Percentiles rank a stretch among this genome's conserved stretches.
phyloP scores from a whole-genome alignment of 2,329 filamentous ascomycete species.

The Sporothrix variecibatus region DNA sequence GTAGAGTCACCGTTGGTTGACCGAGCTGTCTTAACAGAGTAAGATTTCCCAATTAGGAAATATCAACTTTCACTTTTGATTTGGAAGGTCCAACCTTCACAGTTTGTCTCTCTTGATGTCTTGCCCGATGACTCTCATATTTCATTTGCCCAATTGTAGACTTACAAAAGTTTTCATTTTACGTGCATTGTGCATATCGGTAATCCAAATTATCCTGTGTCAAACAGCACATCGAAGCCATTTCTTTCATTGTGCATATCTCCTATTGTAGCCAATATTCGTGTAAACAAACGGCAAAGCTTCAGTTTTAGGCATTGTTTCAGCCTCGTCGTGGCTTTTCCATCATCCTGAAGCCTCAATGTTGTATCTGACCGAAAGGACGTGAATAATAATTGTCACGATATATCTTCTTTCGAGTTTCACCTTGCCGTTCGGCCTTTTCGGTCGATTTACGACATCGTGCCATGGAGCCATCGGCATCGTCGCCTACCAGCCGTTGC shows the following conservation, averaged over 20 bases:
- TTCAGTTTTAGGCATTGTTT: background rate
- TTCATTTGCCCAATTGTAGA: background rate
- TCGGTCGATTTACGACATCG: background rate
- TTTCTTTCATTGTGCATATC: background rate
- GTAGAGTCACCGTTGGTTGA: background rate
- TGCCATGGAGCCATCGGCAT: background rate
- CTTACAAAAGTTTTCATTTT: background rate
- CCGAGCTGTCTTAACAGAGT: conserved; percentile 6
- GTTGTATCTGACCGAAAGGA: background rate
- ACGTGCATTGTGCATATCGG: background rate
- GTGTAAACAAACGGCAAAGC: background rate
- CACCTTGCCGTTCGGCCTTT: background rate
- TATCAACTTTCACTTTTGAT: background rate
- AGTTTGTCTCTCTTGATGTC: background rate
- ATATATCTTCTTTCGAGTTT: background rate
- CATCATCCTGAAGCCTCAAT: background rate
- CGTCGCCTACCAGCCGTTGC: background rate
- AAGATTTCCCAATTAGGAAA: conserved; percentile 20
- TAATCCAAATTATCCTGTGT: background rate
- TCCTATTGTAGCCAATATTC: background rate
- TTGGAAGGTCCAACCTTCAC: background rate
- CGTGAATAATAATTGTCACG: background rate
- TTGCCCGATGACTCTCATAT: background rate
- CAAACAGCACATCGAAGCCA: background rate
- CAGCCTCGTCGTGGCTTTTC: background rate